A percentile compares a stretch with the other conserved stretches of the same genome.
These are phyloP conservation scores for Eutrema heterophyllum DNA, from an alignment of 345 rosid species.

Conservation along the genomic window DNA sequence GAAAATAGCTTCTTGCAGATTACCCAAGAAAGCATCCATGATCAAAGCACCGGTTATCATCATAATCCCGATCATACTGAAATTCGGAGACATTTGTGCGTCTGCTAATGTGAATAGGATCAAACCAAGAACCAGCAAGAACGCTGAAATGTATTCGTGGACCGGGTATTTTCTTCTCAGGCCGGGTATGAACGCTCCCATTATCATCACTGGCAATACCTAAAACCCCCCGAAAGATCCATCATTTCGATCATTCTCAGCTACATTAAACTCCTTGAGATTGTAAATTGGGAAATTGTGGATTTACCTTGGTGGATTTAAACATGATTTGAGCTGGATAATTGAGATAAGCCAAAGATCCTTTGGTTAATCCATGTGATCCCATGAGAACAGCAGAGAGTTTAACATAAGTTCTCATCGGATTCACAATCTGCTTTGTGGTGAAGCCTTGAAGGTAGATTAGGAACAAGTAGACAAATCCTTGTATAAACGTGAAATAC, in stretches of 20 bases:
- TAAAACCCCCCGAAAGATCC: background rate
- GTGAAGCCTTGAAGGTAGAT: conserved; percentile 94
- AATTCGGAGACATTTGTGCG: conserved; percentile 89
- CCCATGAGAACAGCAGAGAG: conserved; percentile 99
- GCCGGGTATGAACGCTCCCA: conserved; percentile 97
- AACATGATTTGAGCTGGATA: conserved; percentile 99
- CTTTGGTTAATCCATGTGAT: conserved; percentile 93
- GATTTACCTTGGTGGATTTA: conserved; percentile 86
- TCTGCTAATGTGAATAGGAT: conserved; percentile 93
- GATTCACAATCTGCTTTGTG: conserved; percentile 84
- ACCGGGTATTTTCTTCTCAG: conserved; percentile 76
- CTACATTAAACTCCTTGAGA: background rate
- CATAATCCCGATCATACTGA: conserved; percentile 72
- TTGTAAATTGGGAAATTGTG: background rate
- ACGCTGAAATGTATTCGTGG: conserved; percentile 78
- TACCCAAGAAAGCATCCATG: conserved; percentile 91
- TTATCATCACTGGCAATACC: conserved; percentile 96
- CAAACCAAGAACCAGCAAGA: conserved; percentile 77
- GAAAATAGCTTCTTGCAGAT: conserved; percentile 92
- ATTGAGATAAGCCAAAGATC: conserved; percentile 93
- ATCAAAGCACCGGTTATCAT: conserved; percentile 86
- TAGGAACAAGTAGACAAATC: conserved; percentile 81
- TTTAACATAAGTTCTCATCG: conserved; percentile 90
- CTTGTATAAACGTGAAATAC: conserved; percentile 98
- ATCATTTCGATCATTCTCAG: conserved; percentile 2